phyloP scores from a whole-genome alignment of 257 asterid species.

The Linaria vulgaris region DNA sequence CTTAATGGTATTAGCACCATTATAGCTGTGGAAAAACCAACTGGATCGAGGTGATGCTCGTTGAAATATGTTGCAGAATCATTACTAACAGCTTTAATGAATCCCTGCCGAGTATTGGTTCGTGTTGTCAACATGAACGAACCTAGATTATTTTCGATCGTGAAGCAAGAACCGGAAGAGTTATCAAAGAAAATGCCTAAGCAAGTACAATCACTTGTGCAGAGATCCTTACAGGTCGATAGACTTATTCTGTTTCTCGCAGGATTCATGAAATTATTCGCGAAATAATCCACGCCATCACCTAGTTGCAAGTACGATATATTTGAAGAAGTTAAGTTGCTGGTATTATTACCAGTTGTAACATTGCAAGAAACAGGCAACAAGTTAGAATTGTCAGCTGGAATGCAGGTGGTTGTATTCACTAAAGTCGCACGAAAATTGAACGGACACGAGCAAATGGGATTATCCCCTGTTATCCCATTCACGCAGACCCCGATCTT shows the following conservation, averaged over 20 bases:
- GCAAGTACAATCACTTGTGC: conserved; percentile 65
- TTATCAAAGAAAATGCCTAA: conserved; percentile 54
- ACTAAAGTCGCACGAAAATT: conserved; percentile 37
- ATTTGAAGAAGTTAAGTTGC: conserved; percentile 22
- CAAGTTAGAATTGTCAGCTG: conserved; percentile 38
- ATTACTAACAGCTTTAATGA: conserved; percentile 34
- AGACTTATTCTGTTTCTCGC: conserved; percentile 32
- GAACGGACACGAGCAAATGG: conserved; percentile 56
- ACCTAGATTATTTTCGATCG: conserved; percentile 47
- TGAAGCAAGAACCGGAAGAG: conserved; percentile 63
- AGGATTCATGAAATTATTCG: conserved; percentile 56
- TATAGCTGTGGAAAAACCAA: conserved; percentile 42
- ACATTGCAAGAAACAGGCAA: conserved; percentile 51
- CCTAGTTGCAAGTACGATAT: conserved; percentile 52
- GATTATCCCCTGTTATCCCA: conserved; percentile 33
- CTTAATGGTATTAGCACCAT: conserved; percentile 53
- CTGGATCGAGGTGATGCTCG: conserved; percentile 12
- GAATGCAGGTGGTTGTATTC: conserved; percentile 40
- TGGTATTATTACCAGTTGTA: conserved; percentile 28
- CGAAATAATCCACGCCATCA: conserved; percentile 57
- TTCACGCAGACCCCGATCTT: conserved; percentile 50
- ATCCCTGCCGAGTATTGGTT: conserved; percentile 41
- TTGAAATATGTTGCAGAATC: conserved; percentile 22
- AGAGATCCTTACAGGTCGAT: conserved; percentile 56
- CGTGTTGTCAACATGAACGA: conserved; percentile 38